Conservation (phyloP, 305 asterid genomes). For the Fraxinus platypoda region DNA sequence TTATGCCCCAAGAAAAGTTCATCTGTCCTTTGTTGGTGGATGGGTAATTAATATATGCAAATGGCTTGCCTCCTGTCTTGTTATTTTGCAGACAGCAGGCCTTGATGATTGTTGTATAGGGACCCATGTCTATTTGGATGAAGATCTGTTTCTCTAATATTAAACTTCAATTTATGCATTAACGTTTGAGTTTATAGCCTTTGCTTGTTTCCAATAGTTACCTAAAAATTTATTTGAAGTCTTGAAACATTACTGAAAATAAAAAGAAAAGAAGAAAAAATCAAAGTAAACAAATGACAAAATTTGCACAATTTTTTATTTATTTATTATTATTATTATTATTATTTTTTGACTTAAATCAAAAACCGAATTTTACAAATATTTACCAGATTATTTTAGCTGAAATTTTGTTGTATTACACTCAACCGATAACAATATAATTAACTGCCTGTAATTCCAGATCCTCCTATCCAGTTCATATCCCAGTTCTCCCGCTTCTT, state of each 20-base stretch:
- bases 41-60: background rate
- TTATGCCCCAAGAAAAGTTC: background rate
- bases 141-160: background rate
- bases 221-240: background rate
- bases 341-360: background rate
- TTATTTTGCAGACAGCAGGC: background rate
- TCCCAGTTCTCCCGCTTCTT: background rate
- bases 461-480: background rate
- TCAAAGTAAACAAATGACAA: background rate
- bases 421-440: background rate
- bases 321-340: too few relatives aligned
- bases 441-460: background rate
- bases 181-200: background rate
- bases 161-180: background rate
- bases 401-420: background rate
- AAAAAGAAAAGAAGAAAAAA: too few relatives aligned
- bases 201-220: background rate
- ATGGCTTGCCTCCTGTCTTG: background rate
- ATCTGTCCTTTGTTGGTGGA: background rate
- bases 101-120: background rate
- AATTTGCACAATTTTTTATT: too few relatives aligned
- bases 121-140: background rate
- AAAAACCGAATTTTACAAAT: background rate
- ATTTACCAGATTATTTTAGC: background rate
- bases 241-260: background rate